A percentile compares a stretch with the other conserved stretches of the same genome.
Conservation (phyloP, 1,139 yeast species). For the Scheffersomyces illinoinensis region DNA sequence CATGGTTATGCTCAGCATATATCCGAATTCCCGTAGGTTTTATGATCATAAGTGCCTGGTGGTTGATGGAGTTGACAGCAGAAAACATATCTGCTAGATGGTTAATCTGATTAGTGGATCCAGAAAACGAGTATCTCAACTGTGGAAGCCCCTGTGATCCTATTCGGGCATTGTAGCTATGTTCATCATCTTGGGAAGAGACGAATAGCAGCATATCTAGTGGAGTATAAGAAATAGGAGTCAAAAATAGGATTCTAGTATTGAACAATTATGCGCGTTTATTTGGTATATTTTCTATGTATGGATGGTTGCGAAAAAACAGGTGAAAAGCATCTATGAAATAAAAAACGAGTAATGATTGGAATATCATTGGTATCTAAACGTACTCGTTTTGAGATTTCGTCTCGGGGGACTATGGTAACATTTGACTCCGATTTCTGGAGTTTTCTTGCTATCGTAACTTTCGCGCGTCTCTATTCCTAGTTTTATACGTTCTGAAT, state of each 20-base stretch:
- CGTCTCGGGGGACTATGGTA: no score
- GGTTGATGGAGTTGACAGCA: conserved; percentile 32
- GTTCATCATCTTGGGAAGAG: neutral
- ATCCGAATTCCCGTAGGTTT: conserved; percentile 33
- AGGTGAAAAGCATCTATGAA: no score
- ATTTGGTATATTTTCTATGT: neutral
- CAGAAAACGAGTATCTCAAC: conserved; percentile 23
- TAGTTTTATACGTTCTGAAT: no score
- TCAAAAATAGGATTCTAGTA: neutral
- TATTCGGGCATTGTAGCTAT: neutral
- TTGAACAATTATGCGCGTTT: neutral
- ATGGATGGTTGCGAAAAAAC: neutral
- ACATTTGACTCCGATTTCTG: no score
- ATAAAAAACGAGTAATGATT: no score
- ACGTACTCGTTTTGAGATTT: no score
- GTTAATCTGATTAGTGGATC: conserved; percentile 38
- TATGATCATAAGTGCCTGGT: conserved; percentile 39
- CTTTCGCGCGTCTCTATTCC: no score
- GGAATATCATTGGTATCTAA: no score
- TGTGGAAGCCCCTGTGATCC: neutral
- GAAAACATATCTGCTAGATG: conserved; percentile 42
- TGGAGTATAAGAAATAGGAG: neutral
- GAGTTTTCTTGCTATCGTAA: no score
- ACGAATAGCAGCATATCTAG: neutral
- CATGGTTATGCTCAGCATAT: conserved; percentile 40